Evolutionary conservation across 805 yeast genomes (phyloP), one percentile per base, ranked within the genome.

Genomic region (Candida khao-thaluensis): DNA sequence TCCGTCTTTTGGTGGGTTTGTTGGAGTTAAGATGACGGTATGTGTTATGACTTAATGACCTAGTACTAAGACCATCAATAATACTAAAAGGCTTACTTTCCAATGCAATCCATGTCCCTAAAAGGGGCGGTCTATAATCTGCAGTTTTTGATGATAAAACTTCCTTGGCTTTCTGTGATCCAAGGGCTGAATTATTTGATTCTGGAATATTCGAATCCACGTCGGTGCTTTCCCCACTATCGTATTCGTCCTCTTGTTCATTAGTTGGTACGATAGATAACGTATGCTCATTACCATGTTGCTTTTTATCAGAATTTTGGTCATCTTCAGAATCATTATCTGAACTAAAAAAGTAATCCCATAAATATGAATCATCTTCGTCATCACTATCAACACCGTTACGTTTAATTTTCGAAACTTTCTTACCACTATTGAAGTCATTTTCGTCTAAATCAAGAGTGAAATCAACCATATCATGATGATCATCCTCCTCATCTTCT

Each of bases 151-250:
- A 82, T 4, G 95, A 82, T n/a, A 91, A 76, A 5, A 91, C 87
- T 60, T 91, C 98, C 47, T 91, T 89, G n/a, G 82, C 83, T n/a
- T 87, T 82, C 50, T 87, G 85, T 8, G 85, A 75, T 2, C 95
- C 95, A 7, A 59, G 41, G 16, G 53, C 55, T 27, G 77, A 73
- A 42, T 64, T 68, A 41, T 72, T 77, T 12, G 78, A 69, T 3
- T 80, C 80, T 4, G 97, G 96, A 30, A 91, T 62, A 12, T 82
- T 73, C n/a, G 78, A 74, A 55, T 91, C 98, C 46, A 88, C 96
- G 59, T 91, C 99, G 0, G 99, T 93, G 11, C 95, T 86, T 51
- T 90, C 96, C 30, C 93, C 95, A 49, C 85, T 82, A 40, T 76
- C 77, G 46, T 65, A 64, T 5, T 53, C 66, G 15, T 56, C 60